phyloP scores from a whole-genome alignment of 768 basidiomycete genomes.

The Tulasnella sp. region DNA sequence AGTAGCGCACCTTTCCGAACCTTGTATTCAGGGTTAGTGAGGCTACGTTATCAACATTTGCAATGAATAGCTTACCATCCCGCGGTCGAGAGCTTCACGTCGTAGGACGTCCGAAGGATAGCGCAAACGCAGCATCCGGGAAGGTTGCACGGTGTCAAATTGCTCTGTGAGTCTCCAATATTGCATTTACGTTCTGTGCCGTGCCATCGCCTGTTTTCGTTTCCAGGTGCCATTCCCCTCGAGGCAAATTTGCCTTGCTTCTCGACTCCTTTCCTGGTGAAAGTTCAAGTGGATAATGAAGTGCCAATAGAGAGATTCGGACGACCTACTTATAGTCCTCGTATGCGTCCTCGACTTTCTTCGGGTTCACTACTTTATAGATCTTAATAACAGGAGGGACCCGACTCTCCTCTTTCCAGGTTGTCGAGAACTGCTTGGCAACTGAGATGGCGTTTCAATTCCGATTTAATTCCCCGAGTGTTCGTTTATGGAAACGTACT shows the following conservation, averaged over 20 bases:
- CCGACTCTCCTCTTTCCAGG: background rate
- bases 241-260: slow-evolving; percentile 60
- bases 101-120: slow-evolving; percentile 8
- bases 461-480: background rate
- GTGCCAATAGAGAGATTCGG: background rate
- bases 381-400: background rate
- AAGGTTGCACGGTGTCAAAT: slow-evolving; percentile 12
- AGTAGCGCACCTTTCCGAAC: slow-evolving; percentile 27
- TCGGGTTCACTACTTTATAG: slow-evolving; percentile 10
- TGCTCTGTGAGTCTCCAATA: slow-evolving; percentile 10
- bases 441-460: background rate
- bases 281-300: background rate
- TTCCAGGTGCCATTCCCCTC: slow-evolving; percentile 61
- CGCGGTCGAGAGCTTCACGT: background rate
- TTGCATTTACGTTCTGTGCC: slow-evolving; percentile 70
- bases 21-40: background rate
- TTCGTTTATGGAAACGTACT: background rate
- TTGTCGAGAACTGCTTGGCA: background rate
- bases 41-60: background rate
- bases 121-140: background rate
- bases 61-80: slow-evolving; percentile 12
- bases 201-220: slow-evolving; percentile 76
- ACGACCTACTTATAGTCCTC: slow-evolving; percentile 9
- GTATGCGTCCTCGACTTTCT: slow-evolving; percentile 8
- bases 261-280: slow-evolving; percentile 55